A percentile compares a stretch with the other conserved stretches of the same genome.
phyloP scores from a whole-genome alignment of 805 yeast species.

The Yarrowia sp. region DNA sequence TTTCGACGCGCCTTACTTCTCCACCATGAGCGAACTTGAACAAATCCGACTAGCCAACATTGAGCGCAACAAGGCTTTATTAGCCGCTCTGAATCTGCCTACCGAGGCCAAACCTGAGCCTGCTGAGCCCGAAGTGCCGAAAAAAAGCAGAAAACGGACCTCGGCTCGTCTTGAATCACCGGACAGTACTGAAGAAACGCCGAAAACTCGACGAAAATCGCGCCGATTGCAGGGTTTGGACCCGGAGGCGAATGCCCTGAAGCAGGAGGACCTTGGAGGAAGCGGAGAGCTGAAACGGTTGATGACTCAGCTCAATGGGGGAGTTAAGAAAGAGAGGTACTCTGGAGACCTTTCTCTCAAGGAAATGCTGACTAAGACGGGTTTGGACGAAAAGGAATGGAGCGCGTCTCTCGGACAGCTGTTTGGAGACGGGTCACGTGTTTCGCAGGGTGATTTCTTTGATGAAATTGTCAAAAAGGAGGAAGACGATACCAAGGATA shows the following conservation, averaged over 20 bases:
- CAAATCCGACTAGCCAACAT: slow-evolving; percentile 46
- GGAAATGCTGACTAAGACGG: slow-evolving; percentile 35
- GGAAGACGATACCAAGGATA: slow-evolving; percentile 44
- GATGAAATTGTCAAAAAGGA: slow-evolving; percentile 35
- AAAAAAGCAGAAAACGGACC: slow-evolving; percentile 32
- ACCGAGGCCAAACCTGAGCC: slow-evolving; percentile 48
- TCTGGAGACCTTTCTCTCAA: slow-evolving; percentile 40
- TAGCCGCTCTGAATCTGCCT: slow-evolving; percentile 68
- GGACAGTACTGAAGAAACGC: slow-evolving; percentile 31
- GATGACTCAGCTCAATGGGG: slow-evolving; percentile 39
- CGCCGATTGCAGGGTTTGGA: slow-evolving; percentile 73
- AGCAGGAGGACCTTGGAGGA: slow-evolving; percentile 39
- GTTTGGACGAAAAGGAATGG: slow-evolving; percentile 40
- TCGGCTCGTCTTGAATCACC: slow-evolving; percentile 32
- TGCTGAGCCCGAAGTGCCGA: slow-evolving; percentile 38
- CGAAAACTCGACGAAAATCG: slow-evolving; percentile 66
- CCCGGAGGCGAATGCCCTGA: slow-evolving; percentile 51
- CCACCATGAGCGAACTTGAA: slow-evolving; percentile 36
- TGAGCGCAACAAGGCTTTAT: slow-evolving; percentile 73
- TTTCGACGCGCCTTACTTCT: neutral
- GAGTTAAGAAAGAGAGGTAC: slow-evolving; percentile 47
- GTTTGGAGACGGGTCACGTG: slow-evolving; percentile 33
- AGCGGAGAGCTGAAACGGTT: slow-evolving; percentile 32
- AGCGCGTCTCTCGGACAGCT: slow-evolving; percentile 39
- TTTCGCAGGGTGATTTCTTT: slow-evolving; percentile 41